Evolutionary conservation across 345 rosid species (phyloP), one percentile per base, ranked within the genome.

Genomic region (Trapa incisa): DNA sequence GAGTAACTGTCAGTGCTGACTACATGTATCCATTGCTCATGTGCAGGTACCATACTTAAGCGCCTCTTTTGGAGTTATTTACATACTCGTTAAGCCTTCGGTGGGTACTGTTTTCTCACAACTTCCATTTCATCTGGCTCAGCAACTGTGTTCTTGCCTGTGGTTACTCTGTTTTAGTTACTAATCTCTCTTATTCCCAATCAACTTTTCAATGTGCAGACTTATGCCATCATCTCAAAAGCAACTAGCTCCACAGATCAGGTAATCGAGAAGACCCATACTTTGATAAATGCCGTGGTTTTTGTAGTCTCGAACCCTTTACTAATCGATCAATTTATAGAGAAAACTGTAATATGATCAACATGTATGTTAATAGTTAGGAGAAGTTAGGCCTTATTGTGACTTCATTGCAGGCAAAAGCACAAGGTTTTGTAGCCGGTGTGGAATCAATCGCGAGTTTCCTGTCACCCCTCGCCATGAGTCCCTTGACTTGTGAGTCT

Each of bases 31-130:
- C 35, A 11, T 58, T 13, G 5, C 37, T 58, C 15, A 9, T 58
- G 61, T 74, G 76, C 80, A 81, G 88, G 84, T 81, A 53, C 79
- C 88, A 6, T 84, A 80, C 74, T 38, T 81, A 43, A 67, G 82
- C 70, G 85, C 88, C 60, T 75, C 88, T 3, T 84, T 84, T 50
- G 85, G 84, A 70, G 85, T 78, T 39, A 76, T 84, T 72, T 75
- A 81, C 29, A 60, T 82, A 41, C 78, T 84, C 15, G 80, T 80
- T 57, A 78, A 74, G 56, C 88, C 88, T 17, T 68, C 84, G 33
- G 88, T 81, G 75, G 70, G 81, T 67, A 42, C 3, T n/a, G 22
- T 37, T 47, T 16, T 35, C n/a, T 42, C 64, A 5, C 29, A 36
- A 32, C 29, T 65, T 22, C 39, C 2, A 63, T 38, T 65, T 45